Evolutionary conservation across 768 basidiomycete species (phyloP).

Genomic region (Lentinula raphanica): DNA sequence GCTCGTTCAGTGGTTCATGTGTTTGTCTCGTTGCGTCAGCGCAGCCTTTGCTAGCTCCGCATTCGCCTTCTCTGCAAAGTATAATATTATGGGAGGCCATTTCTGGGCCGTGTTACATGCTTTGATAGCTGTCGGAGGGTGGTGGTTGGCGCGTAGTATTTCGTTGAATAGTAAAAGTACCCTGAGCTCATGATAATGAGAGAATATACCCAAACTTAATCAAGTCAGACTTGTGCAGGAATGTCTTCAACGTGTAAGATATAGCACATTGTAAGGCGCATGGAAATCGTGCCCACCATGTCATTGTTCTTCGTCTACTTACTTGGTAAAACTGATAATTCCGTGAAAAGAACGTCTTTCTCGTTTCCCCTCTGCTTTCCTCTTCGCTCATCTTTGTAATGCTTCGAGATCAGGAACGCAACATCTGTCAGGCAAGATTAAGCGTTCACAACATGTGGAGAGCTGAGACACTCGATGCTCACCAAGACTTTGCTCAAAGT

Average conservation of each 20-base stretch:
- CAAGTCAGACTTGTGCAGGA: no score
- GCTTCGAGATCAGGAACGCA: conserved; percentile 80
- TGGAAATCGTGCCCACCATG: no score
- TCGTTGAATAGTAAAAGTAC: background rate
- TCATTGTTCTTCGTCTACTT: no score
- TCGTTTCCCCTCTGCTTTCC: conserved; percentile 23
- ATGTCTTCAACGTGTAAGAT: no score
- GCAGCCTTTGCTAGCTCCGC: conserved; percentile 59
- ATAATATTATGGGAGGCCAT: conserved; percentile 45
- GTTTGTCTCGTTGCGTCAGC: conserved; percentile 48
- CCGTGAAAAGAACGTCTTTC: conserved; percentile 30
- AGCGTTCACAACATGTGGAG: background rate
- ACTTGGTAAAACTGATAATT: conserved; percentile 19
- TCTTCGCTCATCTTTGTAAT: conserved; percentile 64
- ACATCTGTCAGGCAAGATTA: conserved; percentile 43
- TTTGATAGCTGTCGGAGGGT: background rate
- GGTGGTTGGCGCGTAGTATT: conserved; percentile 4
- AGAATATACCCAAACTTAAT: background rate
- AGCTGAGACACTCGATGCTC: conserved; percentile 19
- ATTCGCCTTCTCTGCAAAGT: conserved; percentile 48
- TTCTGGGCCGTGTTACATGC: conserved; percentile 44
- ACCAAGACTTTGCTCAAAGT: conserved; percentile 95
- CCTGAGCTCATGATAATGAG: background rate
- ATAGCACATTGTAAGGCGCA: no score
- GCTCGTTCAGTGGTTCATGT: conserved; percentile 57